Evolutionary conservation across 2,329 filamentous ascomycete genomes (phyloP), one percentile per base, ranked within the genome.

Genomic region (Neofusicoccum laricinum): DNA sequence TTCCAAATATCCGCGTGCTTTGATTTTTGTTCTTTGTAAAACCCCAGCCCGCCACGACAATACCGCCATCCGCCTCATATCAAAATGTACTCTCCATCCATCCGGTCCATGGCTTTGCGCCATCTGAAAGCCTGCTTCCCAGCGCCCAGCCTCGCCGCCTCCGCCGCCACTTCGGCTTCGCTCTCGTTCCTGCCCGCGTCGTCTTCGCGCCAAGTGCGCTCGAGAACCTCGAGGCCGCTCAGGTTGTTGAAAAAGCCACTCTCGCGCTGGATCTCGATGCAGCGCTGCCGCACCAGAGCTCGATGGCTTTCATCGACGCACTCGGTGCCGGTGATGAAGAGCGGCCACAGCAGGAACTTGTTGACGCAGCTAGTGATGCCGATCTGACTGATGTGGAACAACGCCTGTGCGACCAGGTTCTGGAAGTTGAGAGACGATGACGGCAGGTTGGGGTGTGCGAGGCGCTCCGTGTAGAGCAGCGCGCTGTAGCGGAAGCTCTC

Each of bases 191-290:
- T 65, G 14, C 71, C 71, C 57, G 72, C 71, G 63, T 77, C 76
- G 57, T 87, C 84, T 57, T 83, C 84, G 12, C 82, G 82, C 93
- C 94, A 97, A 15, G 96, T 85, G 71, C 88, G 88, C 80, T 97
- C 93, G 46, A 97, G 79, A 3, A 97, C 87, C 71, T 95, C 91
- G 30, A 97, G 83, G 7, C 91, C 92, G 6, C 90, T 90, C 45
- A 96, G 84, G 74, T 97, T 97, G 78, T 97, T 97, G 82, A 93
- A 91, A 78, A 97, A 97, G 1, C 93, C 93, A 62, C 90, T 94
- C 68, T 94, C 90, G 34, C 88, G 86, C 82, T 94, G 93, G 68
- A 97, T 94, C 72, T 94, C 92, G 49, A 88, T 84, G 78, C 92
- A 96, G 70, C 93, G 89, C 68, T 87, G 84, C 61, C 93, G 87